Conservation (phyloP, 2,329 filamentous ascomycete species). For the Coniochaeta pulveracea region DNA sequence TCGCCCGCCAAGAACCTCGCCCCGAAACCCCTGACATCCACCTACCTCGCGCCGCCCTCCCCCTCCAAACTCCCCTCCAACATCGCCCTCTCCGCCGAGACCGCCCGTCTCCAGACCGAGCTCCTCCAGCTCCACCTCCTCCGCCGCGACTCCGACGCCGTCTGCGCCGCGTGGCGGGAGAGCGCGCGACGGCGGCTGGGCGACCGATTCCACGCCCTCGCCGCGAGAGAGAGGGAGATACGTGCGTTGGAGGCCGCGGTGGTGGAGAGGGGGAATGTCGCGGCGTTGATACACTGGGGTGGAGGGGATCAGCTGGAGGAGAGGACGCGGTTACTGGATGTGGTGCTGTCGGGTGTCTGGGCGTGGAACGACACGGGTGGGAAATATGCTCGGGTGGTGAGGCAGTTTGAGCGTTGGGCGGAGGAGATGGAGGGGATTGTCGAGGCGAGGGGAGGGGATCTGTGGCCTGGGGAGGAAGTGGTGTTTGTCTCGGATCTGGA, state of each 20-base stretch:
- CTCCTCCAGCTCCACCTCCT: slow-evolving; percentile 55
- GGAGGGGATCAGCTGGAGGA: slow-evolving; percentile 40
- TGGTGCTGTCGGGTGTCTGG: slow-evolving; percentile 46
- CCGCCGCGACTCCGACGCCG: slow-evolving; percentile 39
- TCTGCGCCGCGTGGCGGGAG: slow-evolving; percentile 38
- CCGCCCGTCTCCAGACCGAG: slow-evolving; percentile 47
- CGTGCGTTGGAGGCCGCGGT: slow-evolving; percentile 26
- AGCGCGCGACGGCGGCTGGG: slow-evolving; percentile 41
- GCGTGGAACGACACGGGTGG: slow-evolving; percentile 42
- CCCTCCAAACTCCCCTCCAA: slow-evolving; percentile 52
- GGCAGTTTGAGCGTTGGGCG: slow-evolving; percentile 50
- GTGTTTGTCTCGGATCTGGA: slow-evolving; percentile 46
- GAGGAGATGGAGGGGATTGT: slow-evolving; percentile 22
- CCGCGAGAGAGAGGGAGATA: slow-evolving; percentile 21
- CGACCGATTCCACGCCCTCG: slow-evolving; percentile 29
- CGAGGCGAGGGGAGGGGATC: slow-evolving; percentile 8
- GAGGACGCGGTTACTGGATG: slow-evolving; percentile 45
- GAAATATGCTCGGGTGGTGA: slow-evolving; percentile 41
- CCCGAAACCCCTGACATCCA: slow-evolving; percentile 50
- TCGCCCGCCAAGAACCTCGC: slow-evolving; percentile 49
- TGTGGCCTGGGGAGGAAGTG: slow-evolving; percentile 22
- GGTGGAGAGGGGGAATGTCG: slow-evolving; percentile 37
- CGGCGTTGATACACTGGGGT: slow-evolving; percentile 33
- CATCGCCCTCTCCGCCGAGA: slow-evolving; percentile 46
- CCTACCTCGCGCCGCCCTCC: slow-evolving; percentile 46